Percentiles rank a stretch among this genome's conserved stretches.
Evolutionary conservation across 73 alveolate species (phyloP).

Genomic region (Urostyla sp.): DNA sequence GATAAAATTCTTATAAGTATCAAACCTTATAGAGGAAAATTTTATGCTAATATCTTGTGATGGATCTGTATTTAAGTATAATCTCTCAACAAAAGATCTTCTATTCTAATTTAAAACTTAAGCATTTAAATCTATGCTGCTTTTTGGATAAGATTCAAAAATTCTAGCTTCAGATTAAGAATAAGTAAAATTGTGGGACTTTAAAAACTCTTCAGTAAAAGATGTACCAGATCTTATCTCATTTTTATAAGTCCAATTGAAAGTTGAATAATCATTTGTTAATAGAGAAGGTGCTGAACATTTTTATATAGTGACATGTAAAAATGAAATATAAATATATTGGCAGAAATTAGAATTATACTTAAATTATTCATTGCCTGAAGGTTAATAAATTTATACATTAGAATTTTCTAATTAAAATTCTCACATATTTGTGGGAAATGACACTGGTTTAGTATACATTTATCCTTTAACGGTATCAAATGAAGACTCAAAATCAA

Average conservation of each 20-base stretch:
- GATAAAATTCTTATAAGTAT: constrained; percentile 33
- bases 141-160: constrained; percentile 55
- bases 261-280: constrained; percentile 53
- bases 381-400: background rate
- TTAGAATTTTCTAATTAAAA: constrained; percentile 29
- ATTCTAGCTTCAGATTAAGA: constrained; percentile 53
- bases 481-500: too few relatives aligned
- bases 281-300: constrained; percentile 6
- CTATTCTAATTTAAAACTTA: constrained; percentile 62
- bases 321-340: constrained; percentile 58
- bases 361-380: constrained; percentile 14
- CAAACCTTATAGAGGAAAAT: constrained; percentile 56
- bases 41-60: constrained; percentile 58
- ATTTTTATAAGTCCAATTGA: constrained; percentile 24
- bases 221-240: constrained; percentile 66
- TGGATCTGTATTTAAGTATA: constrained; percentile 61
- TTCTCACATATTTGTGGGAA: constrained; percentile 16
- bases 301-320: constrained; percentile 54
- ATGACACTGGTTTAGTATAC: constrained; percentile 45
- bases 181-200: constrained; percentile 60
- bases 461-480: too few relatives aligned
- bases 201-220: constrained; percentile 33
- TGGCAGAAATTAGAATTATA: constrained; percentile 35
- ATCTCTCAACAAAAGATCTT: constrained; percentile 61
- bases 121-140: constrained; percentile 58